Evolutionary conservation across 306 rosid genomes (phyloP).

Genomic region (Parietaria judaica): DNA sequence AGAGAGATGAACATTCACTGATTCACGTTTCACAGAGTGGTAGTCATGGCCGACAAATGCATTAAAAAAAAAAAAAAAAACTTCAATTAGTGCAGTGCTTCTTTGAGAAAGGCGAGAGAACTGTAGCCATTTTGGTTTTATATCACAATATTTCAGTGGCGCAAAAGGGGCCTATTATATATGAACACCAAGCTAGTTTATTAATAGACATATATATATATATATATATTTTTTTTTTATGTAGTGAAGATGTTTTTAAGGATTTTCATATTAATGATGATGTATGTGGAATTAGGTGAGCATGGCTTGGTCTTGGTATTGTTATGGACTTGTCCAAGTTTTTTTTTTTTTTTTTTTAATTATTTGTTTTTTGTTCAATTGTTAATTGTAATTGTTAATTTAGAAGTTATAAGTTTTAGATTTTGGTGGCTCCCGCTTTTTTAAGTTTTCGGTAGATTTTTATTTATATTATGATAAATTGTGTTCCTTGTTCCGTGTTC

Average conservation of each 20-base stretch:
- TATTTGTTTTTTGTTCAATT: neutral
- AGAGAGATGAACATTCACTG: neutral
- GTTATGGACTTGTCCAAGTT: neutral
- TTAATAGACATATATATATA: too few species aligned
- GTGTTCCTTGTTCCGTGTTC: too few species aligned
- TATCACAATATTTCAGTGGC: neutral
- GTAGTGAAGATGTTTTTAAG: too few species aligned
- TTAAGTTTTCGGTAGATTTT: too few species aligned
- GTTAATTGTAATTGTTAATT: too few species aligned
- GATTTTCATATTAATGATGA: too few species aligned
- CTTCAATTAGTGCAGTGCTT: constrained; percentile 21
- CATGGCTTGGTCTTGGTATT: neutral
- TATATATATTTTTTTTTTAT: too few species aligned
- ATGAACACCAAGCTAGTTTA: too few species aligned
- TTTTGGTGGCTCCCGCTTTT: too few species aligned
- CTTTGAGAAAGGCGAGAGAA: neutral
- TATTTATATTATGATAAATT: too few species aligned
- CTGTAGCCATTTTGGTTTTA: neutral
- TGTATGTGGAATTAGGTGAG: neutral
- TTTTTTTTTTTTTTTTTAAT: neutral
- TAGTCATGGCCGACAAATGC: constrained; percentile 24
- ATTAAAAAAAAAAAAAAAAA: constrained; percentile 1
- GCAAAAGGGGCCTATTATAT: too few species aligned
- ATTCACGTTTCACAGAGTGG: neutral
- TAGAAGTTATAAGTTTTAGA: too few species aligned